Evolutionary conservation across 805 yeast genomes (phyloP), one percentile per base, ranked within the genome.

Genomic region (Saturnispora sekii): DNA sequence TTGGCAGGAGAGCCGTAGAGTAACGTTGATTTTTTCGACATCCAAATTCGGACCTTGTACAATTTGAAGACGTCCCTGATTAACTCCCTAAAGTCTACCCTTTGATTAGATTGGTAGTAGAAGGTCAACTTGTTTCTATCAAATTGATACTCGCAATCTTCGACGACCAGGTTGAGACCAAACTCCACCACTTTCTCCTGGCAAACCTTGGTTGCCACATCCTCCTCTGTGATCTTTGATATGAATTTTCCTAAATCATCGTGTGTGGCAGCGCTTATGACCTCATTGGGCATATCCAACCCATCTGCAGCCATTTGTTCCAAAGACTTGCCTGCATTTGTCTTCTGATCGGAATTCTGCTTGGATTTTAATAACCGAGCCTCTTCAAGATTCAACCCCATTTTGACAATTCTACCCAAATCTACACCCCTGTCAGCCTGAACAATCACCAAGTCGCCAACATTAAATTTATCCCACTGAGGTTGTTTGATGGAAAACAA

Each of bases 121-220:
- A 84, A 83, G 11, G 87, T 84, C 56, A 84, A 73, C 64, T 84
- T 84, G 47, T 85, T 73, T 45, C 89, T 72, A 59, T 84, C 94
- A 79, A 85, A 84, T 63, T 84, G 94, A 63, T 83, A 84, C 63
- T 84, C 94, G 2, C 88, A 84, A 55, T 84, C 93, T 35, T 80
- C 70, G 43, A 84, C 73, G 45, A 63, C 67, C 89, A 84, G 76
- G 30, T 54, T 54, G 42, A 76, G 63, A 9, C 67, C 65, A 48
- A 67, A 69, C 26, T 74, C 74, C 48, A 73, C 69, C 34, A 79
- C 74, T 55, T 78, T 75, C 21, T 74, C 63, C 51, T 73, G 65
- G 60, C 90, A 81, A 38, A 80, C 69, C 35, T 72, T 66, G 47
- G 77, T 70, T 2, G 93, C 83, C 56, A 76, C 76, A 43, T 76